Base-by-base conservation (phyloP, 2,329 filamentous ascomycete genomes). In the Tolypocladium tropicale region DNA sequence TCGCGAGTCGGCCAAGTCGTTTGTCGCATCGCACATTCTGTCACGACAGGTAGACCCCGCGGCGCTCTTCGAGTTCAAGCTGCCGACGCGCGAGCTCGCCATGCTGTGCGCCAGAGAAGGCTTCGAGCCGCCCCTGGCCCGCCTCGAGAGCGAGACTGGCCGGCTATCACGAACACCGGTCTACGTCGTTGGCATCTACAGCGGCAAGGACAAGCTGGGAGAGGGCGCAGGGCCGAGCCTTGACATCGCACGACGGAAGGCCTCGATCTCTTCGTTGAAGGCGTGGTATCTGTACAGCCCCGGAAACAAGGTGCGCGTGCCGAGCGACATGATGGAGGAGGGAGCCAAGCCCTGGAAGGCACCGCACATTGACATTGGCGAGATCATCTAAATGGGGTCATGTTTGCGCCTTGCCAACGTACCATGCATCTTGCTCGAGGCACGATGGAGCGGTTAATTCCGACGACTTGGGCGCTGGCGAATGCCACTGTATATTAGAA, bases 221-320 rank as follows among this genome's bases (percentile, higher is more conserved):
- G 93, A 99, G 75, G 94, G 86, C n/a, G 80, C 85, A 23, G 94
- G 89, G 28, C 76, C 86, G 52, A 92, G 82, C 71, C 76, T 97
- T 56, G 79, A 90, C 62, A 82, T 90, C 65, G 93, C 89, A 34
- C 83, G 90, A 60, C 79, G 82, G 60, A 82, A 89, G 70, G 94
- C 94, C 23, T 84, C 89, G 39, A 92, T 95, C 66, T 86, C 88
- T 60, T 86, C 91, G 21, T 78, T 99, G 67, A 95, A 96, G 78
- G 80, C 86, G 6, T 99, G 94, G 94, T 99, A 99, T 72, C 78
- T 99, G 54, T 99, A 99, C 76, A 92, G 86, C 70, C 93, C 94
- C 32, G 77, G 80, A 56, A 74, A 78, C 63, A 74, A 82, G 60
- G 80, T 84, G 53, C 78, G 80, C 57, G 77, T 90, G 59, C 87